Conservation (phyloP, 2,329 filamentous ascomycete species). For the Elsinoe fawcettii region DNA sequence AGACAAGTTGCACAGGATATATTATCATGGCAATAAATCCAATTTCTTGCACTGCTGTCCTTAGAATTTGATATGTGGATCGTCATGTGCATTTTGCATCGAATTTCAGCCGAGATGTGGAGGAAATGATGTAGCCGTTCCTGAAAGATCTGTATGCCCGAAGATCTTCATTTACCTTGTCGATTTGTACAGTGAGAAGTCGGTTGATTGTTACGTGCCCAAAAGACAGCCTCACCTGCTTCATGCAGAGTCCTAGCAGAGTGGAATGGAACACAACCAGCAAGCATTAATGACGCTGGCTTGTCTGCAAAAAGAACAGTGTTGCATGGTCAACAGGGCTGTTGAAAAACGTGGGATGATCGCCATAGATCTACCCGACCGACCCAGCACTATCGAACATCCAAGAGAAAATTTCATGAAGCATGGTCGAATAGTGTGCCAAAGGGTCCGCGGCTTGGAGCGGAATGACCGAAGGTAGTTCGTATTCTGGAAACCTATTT, state of each 20-base stretch:
- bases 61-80: background rate
- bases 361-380: conserved; percentile 6
- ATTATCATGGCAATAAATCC: background rate
- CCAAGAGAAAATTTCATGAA: background rate
- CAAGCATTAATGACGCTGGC: background rate
- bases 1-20: background rate
- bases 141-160: background rate
- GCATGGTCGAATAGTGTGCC: background rate
- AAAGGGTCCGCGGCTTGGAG: conserved; percentile 4
- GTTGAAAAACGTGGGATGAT: background rate
- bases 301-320: background rate
- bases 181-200: no score
- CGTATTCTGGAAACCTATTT: conserved; percentile 4
- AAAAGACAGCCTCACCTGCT: no score
- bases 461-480: conserved; percentile 3
- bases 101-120: no score
- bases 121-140: no score
- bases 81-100: no score
- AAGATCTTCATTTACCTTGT: background rate
- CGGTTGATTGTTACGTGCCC: no score
- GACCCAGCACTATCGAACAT: background rate
- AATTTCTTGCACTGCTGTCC: background rate
- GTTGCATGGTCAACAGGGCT: background rate
- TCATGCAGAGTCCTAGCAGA: no score
- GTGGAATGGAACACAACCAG: no score